A percentile compares a stretch with the other conserved stretches of the same genome.
phyloP scores from a whole-genome alignment of 1,284 basidiomycete genomes.

The Cutaneotrichosporon spelunceum region DNA sequence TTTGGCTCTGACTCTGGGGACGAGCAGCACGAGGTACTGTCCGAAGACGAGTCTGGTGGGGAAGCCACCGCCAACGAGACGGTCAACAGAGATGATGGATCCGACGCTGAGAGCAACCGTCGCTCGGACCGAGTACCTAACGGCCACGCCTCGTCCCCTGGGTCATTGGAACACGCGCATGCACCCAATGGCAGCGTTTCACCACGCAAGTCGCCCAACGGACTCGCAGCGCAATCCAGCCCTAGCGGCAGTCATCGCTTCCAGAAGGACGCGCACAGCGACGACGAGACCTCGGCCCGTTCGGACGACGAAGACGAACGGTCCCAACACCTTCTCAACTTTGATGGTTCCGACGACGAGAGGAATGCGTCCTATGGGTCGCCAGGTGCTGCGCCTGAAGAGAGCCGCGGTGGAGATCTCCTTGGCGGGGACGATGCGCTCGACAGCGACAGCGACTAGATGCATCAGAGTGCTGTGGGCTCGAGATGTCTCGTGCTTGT shows the following conservation, averaged over 20 bases:
- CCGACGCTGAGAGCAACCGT: background rate
- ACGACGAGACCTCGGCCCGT: background rate
- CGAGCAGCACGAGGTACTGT: background rate
- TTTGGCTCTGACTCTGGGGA: background rate
- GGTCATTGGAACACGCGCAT: background rate
- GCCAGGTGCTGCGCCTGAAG: background rate
- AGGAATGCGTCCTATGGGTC: background rate
- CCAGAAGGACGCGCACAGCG: background rate
- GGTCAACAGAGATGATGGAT: background rate
- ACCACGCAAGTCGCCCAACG: background rate
- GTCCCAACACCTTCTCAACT: background rate
- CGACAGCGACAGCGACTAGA: background rate
- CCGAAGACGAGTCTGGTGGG: background rate
- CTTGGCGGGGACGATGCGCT: slow-evolving; percentile 4
- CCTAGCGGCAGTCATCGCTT: background rate
- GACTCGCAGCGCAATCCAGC: background rate
- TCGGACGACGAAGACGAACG: background rate
- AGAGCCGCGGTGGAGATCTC: background rate
- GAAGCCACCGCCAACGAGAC: background rate
- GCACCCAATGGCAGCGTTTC: background rate
- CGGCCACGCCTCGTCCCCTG: background rate
- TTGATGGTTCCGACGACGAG: background rate
- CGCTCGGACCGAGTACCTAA: background rate
- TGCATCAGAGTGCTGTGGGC: too few species aligned
- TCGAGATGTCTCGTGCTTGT: too few species aligned